Evolutionary conservation across 805 yeast genomes (phyloP).

Genomic region (Cyberlindnera veronae): DNA sequence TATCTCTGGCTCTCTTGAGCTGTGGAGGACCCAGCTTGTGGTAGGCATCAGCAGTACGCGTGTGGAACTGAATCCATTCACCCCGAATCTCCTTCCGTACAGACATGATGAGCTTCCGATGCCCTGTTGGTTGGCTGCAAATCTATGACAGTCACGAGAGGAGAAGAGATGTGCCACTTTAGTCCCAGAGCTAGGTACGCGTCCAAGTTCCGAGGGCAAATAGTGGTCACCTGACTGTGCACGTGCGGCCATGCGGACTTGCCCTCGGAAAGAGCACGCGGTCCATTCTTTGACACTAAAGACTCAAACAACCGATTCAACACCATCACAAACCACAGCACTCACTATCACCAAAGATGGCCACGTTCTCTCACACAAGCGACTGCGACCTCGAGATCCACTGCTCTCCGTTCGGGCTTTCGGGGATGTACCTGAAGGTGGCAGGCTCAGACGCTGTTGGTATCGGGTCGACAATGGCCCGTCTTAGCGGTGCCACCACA

Average conservation of each 20-base stretch:
- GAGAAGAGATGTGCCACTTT: too few species aligned
- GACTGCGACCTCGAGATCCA: slow-evolving; percentile 52
- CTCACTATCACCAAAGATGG: slow-evolving; percentile 3
- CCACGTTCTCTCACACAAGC: slow-evolving; percentile 41
- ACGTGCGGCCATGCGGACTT: too few species aligned
- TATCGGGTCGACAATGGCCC: slow-evolving; percentile 54
- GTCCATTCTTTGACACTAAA: neutral
- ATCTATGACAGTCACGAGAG: too few species aligned
- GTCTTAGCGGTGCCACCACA: slow-evolving; percentile 48
- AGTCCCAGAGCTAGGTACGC: too few species aligned
- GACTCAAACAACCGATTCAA: neutral
- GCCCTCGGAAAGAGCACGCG: neutral
- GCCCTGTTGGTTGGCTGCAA: too few species aligned
- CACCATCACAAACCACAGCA: neutral
- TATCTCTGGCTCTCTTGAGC: slow-evolving; percentile 1
- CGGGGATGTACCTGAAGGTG: slow-evolving; percentile 47
- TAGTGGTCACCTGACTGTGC: too few species aligned
- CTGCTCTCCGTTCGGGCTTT: slow-evolving; percentile 54
- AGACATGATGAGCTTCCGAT: too few species aligned
- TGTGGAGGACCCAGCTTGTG: slow-evolving; percentile 1
- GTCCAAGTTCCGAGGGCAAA: neutral
- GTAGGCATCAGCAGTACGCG: neutral
- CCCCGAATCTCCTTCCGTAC: neutral
- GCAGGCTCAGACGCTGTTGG: slow-evolving; percentile 49
- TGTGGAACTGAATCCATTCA: neutral